A percentile compares a stretch with the other conserved stretches of the same genome.
Evolutionary conservation across 805 yeast genomes (phyloP).

Genomic region (Zygoascus flipseniorum): DNA sequence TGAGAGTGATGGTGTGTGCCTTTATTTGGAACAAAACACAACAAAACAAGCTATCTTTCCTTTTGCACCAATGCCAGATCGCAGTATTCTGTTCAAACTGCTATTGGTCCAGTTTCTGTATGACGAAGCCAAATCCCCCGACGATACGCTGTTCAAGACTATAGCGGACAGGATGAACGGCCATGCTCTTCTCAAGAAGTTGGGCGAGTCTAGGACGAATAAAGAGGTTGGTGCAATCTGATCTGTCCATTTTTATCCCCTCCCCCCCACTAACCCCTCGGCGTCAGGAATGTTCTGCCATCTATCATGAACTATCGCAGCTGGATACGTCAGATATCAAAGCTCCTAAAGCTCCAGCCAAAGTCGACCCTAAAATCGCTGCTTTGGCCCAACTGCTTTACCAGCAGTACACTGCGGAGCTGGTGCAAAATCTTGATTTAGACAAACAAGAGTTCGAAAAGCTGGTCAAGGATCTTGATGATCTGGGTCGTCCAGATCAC

Average conservation of each 20-base stretch:
- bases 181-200: constrained; percentile 23
- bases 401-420: constrained; percentile 16
- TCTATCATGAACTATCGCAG: neutral
- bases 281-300: constrained; percentile 11
- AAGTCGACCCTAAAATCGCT: constrained; percentile 16
- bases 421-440: constrained; percentile 16
- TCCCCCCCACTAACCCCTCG: neutral
- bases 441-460: constrained; percentile 21
- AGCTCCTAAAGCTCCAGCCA: neutral
- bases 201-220: constrained; percentile 1
- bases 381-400: constrained; percentile 23
- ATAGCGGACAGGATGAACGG: constrained; percentile 19
- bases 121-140: constrained; percentile 18
- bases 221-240: neutral
- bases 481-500: neutral
- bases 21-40: neutral
- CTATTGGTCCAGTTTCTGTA: constrained; percentile 28
- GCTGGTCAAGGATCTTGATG: constrained; percentile 13
- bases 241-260: neutral
- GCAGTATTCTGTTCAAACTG: constrained; percentile 20
- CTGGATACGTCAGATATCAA: neutral
- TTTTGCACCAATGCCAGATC: neutral
- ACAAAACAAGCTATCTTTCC: neutral
- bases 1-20: neutral
- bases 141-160: constrained; percentile 9